These are phyloP conservation scores for Blastobotrys malaysiensis DNA, from an alignment of 1,139 yeast genomes.

Conservation along the genomic window DNA sequence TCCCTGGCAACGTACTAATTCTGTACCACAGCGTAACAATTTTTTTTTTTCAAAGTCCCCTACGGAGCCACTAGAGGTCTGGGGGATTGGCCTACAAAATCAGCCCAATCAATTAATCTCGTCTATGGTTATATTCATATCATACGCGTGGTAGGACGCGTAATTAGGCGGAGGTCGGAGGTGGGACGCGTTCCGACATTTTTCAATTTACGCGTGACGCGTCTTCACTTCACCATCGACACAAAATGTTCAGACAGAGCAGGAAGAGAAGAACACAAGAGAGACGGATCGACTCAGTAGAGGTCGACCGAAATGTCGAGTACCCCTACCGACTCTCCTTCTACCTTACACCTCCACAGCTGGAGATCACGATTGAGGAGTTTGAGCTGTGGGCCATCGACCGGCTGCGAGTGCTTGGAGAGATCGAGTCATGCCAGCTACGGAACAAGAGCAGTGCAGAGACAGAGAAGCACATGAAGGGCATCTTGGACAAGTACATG, in stretches of 20 bases:
- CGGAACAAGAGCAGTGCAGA: slow-evolving; percentile 63
- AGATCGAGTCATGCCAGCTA: slow-evolving; percentile 70
- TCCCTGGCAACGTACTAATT: too few species aligned
- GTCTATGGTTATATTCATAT: too few species aligned
- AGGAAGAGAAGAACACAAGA: slow-evolving; percentile 66
- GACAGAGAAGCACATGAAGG: slow-evolving; percentile 58
- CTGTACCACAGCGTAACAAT: too few species aligned
- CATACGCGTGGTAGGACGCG: too few species aligned
- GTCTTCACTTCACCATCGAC: background rate
- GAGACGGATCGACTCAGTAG: slow-evolving; percentile 54
- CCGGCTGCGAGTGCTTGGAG: slow-evolving; percentile 73
- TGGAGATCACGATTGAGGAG: slow-evolving; percentile 84
- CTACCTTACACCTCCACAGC: slow-evolving; percentile 69
- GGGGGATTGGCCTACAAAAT: too few species aligned
- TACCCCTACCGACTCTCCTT: slow-evolving; percentile 55
- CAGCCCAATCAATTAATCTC: too few species aligned
- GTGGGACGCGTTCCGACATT: background rate
- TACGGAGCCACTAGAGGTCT: too few species aligned
- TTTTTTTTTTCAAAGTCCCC: too few species aligned
- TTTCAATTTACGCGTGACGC: background rate
- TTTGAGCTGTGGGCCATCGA: slow-evolving; percentile 97
- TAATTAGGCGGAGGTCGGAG: background rate
- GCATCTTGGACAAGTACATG: slow-evolving; percentile 55
- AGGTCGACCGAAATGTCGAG: slow-evolving; percentile 27
- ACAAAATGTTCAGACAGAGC: slow-evolving; percentile 66